These are phyloP conservation scores for Arabis hirsuta DNA, from an alignment of 345 rosid species.

Conservation along the genomic window DNA sequence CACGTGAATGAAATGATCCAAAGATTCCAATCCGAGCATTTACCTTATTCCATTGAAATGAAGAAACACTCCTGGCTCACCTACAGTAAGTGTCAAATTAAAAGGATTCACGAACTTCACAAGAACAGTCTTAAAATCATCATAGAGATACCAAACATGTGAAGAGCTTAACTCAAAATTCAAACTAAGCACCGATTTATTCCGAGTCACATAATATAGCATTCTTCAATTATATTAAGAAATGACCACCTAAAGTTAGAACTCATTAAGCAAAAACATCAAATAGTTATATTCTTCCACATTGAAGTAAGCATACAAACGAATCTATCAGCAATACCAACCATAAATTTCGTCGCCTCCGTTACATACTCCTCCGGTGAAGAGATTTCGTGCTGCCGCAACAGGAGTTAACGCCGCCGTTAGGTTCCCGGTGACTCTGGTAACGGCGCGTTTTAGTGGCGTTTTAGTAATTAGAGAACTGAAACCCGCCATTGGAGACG, in stretches of 20 bases:
- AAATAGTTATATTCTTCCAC: not conserved
- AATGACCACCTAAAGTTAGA: not conserved
- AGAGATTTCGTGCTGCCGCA: not conserved
- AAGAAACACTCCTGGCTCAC: constrained; percentile 23
- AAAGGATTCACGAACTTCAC: not conserved
- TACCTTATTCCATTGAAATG: constrained; percentile 38
- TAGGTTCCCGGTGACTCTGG: constrained; percentile 2
- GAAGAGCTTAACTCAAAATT: not conserved
- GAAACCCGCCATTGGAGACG: constrained; percentile 41
- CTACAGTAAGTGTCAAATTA: constrained; percentile 33
- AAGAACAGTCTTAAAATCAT: constrained; percentile 4
- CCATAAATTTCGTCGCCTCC: constrained; percentile 12
- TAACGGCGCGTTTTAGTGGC: constrained; percentile 27
- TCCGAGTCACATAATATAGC: not conserved
- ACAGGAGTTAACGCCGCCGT: not conserved
- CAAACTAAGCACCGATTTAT: constrained; percentile 4
- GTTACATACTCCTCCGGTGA: constrained; percentile 23
- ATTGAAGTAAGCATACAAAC: not conserved
- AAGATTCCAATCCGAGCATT: not conserved
- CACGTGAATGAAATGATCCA: not conserved
- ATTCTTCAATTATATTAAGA: not conserved
- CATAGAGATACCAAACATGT: not conserved
- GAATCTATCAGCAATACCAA: constrained; percentile 22
- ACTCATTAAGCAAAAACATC: constrained; percentile 1
- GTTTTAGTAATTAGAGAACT: constrained; percentile 34